Evolutionary conservation across 2,329 filamentous ascomycete species (phyloP), one percentile per base, ranked within the genome.

Genomic region (Elsinoe australis): DNA sequence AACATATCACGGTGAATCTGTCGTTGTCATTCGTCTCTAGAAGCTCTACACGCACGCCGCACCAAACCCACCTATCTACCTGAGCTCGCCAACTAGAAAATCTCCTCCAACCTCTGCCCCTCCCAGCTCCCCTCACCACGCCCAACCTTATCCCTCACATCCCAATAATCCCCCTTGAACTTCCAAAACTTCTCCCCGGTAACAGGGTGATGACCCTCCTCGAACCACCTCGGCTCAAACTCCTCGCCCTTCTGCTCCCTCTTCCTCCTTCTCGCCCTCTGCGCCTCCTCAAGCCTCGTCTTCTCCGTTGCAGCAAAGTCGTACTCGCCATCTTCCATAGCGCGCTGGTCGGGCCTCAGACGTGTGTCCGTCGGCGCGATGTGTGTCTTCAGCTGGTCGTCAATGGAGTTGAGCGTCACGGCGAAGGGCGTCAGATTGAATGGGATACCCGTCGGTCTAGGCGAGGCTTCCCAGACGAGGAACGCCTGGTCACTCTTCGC

Each of bases 271-370:
- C 83, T 82, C 7, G 82, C 80, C 51, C 92, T 76, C 71, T 98
- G 92, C 54, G 82, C 88, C 70, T 95, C 85, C 66, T 98, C 92
- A 0, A 98, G 78, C 1, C 92, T 76, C 60, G 90, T 92, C 78
- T 98, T 98, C 72, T 98, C 92, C 4, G 78, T 79, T 0, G 90
- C 92, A 1, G 92, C 92, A 51, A 92, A 75, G 60, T 96, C 90
- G 61, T 98, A 98, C 66, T 89, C 80, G n/a, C 90, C 92, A 53
- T 96, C 89, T 64, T 98, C 92, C 92, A 98, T 98, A 1, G 92
- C 92, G 8, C 92, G 78, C 70, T 98, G 92, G 65, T 98, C 92
- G 0, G 92, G 90, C 22, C 92, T 77, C 24, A 95, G 72, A n/a
- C 92, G 77, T 1, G 90, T 94, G 64, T 98, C 92, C 0, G 92